Base-by-base conservation (phyloP, 495 filamentous ascomycete genomes). In the Xylaria flabelliformis region DNA sequence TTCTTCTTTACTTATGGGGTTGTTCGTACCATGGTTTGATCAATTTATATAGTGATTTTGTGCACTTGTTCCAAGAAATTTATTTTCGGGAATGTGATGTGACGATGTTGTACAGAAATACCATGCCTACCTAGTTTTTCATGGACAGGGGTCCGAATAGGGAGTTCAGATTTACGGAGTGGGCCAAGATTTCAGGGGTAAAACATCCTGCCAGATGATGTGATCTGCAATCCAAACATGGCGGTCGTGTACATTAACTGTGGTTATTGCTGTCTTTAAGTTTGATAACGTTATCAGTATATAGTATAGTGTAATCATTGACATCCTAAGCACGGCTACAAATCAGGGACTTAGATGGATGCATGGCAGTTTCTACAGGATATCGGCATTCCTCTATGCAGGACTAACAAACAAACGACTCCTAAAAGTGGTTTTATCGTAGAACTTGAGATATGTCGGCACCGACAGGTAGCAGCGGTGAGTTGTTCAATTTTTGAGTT, bases 101-200 rank as follows among this genome's bases (percentile, higher is more conserved):
- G 44, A 48, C 24, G 50, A 53, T 56, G 53, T 56, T 56, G 17
- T 56, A 56, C 53, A 56, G 53, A 8, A 32, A 32, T 32, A 17
- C 53, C 50, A 13, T 61, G 58, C 15, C 58, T 19, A 61, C 15
- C 58, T 19, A 61, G 34, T 39, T 61, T 19, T 17, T n/a, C 39
- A 63, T 3, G 39, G 61, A 63, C 61, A 63, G 1, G 63, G 63
- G 13, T 48, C 21, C 39, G 15, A 48, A 65, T 19, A 65, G 26
- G 26, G 63, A 65, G 63, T 48, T 42, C 26, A 32, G 48, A 13
- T 17, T 17, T 24, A 56, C 41, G 46, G 46, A 56, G 46, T 42
- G 36, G 46, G n/a, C 64, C 64, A 67, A 41, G 46, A 19, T 39
- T 67, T 55, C 64, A 67, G 64, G 64, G 64, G 64, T 67, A 67